Conservation (phyloP, 805 yeast species). For the Tetrapisispora phaffii region DNA sequence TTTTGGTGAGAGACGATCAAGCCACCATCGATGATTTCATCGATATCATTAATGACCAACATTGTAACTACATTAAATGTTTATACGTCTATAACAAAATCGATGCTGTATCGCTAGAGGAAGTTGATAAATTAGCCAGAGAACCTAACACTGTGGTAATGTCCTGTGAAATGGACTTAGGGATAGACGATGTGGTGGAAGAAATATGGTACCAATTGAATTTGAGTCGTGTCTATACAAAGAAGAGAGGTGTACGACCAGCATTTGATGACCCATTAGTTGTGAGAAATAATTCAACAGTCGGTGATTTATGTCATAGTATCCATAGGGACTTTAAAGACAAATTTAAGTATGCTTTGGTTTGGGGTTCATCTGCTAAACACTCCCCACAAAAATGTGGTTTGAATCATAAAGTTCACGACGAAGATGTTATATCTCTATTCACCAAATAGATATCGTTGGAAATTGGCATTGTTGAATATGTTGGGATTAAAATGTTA, state of each 20-base stretch:
- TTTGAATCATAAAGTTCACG: conserved; percentile 67
- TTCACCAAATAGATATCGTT: conserved; percentile 67
- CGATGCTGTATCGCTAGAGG: conserved; percentile 91
- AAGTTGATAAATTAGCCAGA: conserved; percentile 83
- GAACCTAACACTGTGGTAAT: conserved; percentile 89
- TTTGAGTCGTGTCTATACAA: conserved; percentile 74
- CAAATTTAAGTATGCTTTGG: conserved; percentile 86
- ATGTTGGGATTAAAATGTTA: too few relatives aligned
- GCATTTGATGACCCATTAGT: conserved; percentile 86
- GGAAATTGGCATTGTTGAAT: too few relatives aligned
- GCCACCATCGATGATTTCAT: conserved; percentile 89
- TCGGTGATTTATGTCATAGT: conserved; percentile 82
- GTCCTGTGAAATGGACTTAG: conserved; percentile 83
- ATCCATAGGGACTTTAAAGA: conserved; percentile 88
- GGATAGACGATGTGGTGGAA: conserved; percentile 78
- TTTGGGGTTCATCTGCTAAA: conserved; percentile 93
- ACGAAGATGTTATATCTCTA: conserved; percentile 89
- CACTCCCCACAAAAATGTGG: conserved; percentile 98
- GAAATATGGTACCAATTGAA: conserved; percentile 88
- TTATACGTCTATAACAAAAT: conserved; percentile 90
- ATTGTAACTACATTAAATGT: conserved; percentile 82
- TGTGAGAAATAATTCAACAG: conserved; percentile 66
- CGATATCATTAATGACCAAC: conserved; percentile 80
- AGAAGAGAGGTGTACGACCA: conserved; percentile 74
- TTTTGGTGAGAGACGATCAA: conserved; percentile 77